Conservation (phyloP, 495 filamentous ascomycete genomes). For the Massariosphaeria phaeospora region DNA sequence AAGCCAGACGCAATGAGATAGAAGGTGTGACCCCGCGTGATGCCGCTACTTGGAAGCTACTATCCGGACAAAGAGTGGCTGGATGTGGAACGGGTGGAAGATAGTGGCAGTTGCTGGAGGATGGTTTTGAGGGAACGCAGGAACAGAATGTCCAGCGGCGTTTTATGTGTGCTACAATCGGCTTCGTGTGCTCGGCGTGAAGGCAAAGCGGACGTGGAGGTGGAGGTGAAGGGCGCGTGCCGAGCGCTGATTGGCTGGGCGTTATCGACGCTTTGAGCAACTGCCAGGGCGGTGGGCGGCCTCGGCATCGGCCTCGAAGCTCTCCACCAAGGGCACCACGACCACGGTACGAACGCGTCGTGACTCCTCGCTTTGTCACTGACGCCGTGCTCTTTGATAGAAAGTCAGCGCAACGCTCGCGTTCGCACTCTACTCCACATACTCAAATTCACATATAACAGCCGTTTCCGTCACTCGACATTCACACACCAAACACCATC, state of each 20-base stretch:
- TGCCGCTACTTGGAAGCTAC: not conserved
- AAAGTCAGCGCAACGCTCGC: too few relatives aligned
- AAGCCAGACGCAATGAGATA: not conserved
- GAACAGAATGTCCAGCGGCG: not conserved
- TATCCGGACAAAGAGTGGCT: slow-evolving; percentile 9
- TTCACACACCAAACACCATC: not conserved
- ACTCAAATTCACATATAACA: not conserved
- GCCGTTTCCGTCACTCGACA: not conserved
- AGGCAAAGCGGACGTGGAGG: not conserved
- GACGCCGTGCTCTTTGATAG: not conserved
- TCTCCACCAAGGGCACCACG: not conserved
- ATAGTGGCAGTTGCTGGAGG: not conserved
- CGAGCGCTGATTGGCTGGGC: slow-evolving; percentile 11
- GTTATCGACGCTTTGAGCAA: slow-evolving; percentile 25
- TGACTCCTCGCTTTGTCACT: not conserved
- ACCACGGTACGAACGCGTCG: not conserved
- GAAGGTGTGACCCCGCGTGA: slow-evolving; percentile 7
- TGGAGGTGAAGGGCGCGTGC: slow-evolving; percentile 1
- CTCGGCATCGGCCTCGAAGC: not conserved
- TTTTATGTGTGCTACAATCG: not conserved
- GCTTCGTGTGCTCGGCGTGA: not conserved
- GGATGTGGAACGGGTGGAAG: not conserved
- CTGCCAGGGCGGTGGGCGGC: slow-evolving; percentile 8
- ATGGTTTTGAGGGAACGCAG: not conserved
- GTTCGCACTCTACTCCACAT: not conserved